A percentile compares a stretch with the other conserved stretches of the same genome.
These are phyloP conservation scores for Senecio squalidus DNA, from an alignment of 140 eudicot genomes.

Conservation along the genomic window DNA sequence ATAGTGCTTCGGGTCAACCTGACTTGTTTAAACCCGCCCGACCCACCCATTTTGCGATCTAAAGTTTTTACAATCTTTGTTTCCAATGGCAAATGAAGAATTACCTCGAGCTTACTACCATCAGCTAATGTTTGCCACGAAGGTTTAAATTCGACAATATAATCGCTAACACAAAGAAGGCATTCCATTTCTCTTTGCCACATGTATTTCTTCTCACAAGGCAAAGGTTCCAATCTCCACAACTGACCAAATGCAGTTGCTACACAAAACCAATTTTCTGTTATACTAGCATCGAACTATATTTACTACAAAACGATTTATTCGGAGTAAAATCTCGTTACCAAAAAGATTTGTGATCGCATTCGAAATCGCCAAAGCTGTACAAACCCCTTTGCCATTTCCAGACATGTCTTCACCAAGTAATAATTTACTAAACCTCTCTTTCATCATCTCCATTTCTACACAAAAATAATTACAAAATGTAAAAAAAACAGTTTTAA, in stretches of 20 bases:
- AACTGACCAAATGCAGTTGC: constrained; percentile 75
- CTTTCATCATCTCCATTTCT: constrained; percentile 79
- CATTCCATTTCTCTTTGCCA: constrained; percentile 85
- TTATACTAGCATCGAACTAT: neutral
- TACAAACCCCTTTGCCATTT: constrained; percentile 78
- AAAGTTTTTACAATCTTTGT: neutral
- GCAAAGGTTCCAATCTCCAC: constrained; percentile 78
- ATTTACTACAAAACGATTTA: neutral
- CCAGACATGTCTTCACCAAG: constrained; percentile 91
- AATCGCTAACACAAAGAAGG: constrained; percentile 68
- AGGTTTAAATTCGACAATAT: constrained; percentile 68
- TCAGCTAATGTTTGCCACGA: constrained; percentile 77
- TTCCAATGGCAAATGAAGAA: neutral
- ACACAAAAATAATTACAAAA: constrained; percentile 10
- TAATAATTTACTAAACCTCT: constrained; percentile 57
- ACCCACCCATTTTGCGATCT: too few relatives aligned
- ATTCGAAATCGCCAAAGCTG: constrained; percentile 69
- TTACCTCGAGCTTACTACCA: constrained; percentile 74
- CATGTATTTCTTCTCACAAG: constrained; percentile 57
- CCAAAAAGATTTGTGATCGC: constrained; percentile 83
- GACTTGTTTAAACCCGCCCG: neutral
- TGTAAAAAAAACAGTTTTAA: constrained; percentile 14
- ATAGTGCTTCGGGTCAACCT: neutral
- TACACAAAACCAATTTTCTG: constrained; percentile 10
- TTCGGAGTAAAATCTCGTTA: constrained; percentile 11